A percentile compares a stretch with the other conserved stretches of the same genome.
phyloP scores from a whole-genome alignment of 495 filamentous ascomycete genomes.

The Penicillium argentinense region DNA sequence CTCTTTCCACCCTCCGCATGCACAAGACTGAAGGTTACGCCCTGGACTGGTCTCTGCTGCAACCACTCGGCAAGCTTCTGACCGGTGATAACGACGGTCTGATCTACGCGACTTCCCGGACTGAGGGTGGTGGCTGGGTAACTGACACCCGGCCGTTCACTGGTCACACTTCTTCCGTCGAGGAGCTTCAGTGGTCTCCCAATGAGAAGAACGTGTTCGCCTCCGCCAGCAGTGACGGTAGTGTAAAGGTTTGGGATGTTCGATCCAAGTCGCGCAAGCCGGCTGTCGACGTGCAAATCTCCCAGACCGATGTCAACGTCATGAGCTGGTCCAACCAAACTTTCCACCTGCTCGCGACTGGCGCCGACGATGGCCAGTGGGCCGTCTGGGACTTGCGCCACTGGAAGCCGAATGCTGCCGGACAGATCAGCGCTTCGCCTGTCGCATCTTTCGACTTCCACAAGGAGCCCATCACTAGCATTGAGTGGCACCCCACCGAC shows the following conservation, averaged over 20 bases:
- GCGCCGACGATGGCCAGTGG: conserved; percentile 92
- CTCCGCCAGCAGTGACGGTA: conserved; percentile 89
- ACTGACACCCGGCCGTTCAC: conserved; percentile 77
- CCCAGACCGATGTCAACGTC: conserved; percentile 87
- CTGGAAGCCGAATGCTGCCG: conserved; percentile 72
- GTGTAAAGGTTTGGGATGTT: conserved; percentile 92
- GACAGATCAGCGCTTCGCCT: conserved; percentile 55
- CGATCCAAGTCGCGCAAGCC: conserved; percentile 83
- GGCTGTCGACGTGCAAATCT: conserved; percentile 81
- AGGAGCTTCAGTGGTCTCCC: conserved; percentile 96
- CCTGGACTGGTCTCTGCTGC: conserved; percentile 85
- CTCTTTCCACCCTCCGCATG: conserved; percentile 79
- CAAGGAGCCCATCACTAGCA: conserved; percentile 89
- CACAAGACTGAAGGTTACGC: conserved; percentile 95
- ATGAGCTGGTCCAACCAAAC: conserved; percentile 90
- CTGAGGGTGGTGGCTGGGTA: conserved; percentile 82
- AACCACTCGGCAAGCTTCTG: conserved; percentile 75
- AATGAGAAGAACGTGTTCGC: conserved; percentile 90
- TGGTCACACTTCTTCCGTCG: conserved; percentile 81
- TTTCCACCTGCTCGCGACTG: conserved; percentile 84
- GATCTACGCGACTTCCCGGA: conserved; percentile 84
- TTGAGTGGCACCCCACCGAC: conserved; percentile 97
- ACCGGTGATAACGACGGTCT: conserved; percentile 89
- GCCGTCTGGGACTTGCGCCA: conserved; percentile 94
- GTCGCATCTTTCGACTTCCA: conserved; percentile 93